Base-by-base conservation (phyloP, 495 filamentous ascomycete genomes). In the Wilcoxina mikolae region DNA sequence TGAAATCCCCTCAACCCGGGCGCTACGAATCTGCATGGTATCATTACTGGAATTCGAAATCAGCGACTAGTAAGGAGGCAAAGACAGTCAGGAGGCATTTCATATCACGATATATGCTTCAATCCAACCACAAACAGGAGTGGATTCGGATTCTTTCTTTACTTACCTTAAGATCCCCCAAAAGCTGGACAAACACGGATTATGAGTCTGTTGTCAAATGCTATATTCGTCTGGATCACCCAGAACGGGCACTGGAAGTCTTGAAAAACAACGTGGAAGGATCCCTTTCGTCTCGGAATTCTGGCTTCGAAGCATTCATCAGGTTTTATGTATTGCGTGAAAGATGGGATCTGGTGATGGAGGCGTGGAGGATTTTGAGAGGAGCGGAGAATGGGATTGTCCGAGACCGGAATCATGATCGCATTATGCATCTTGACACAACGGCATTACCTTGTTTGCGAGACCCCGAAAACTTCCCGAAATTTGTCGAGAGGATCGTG, bases 11-110 rank as follows among this genome's bases (percentile, higher is more conserved):
- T 2, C 18, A 39, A n/a, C 17, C 15, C 22, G 38, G 31, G 9
- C 33, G 33, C 18, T 61, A 56, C 45, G 62, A 65, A 23, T 39
- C 44, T 20, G 62, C 50, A 12, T 65, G 62, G 62, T 58, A 65
- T 54, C 62, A 65, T 41, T 65, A 65, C 29, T 42, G 56, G 9
- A 43, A 51, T 27, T 15, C 20, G 35, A 15, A 2, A 28, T 5
- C 23, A 10, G n/a, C 43, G 43, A 46, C 15, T 11, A 35, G 7
- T 35, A 7, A 15, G 15, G 31, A 7, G 31, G 31, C 31, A 28
- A 15, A 1, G 46, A 15, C 22, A 25, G 20, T 28, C 23, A 28
- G 23, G 23, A 49, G 46, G 27, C 46, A 23, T 18, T 28, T 27
- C 3, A 15, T 49, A 15, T 15, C 27, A 15, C 12, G 25, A 15